Conservation (phyloP, 345 rosid species). For the Laguncularia racemosa region DNA sequence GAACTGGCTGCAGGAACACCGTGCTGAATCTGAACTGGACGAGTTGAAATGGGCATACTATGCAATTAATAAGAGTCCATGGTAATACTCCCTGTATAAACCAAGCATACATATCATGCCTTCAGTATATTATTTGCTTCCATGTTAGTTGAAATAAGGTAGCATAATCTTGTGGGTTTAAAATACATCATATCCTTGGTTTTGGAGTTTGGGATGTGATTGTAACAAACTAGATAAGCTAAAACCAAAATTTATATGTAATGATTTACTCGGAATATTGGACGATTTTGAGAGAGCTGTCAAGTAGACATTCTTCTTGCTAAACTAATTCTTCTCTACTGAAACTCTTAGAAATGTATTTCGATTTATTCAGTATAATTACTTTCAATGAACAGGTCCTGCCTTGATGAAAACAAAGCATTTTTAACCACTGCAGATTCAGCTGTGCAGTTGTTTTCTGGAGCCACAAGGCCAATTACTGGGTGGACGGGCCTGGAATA, state of each 20-base stretch:
- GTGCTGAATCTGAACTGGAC: slow-evolving; percentile 57
- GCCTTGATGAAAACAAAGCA: slow-evolving; percentile 83
- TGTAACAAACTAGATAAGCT: too few relatives aligned
- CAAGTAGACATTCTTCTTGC: too few relatives aligned
- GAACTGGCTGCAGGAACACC: slow-evolving; percentile 76
- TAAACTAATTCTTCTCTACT: too few relatives aligned
- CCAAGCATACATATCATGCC: background rate
- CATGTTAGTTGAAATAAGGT: background rate
- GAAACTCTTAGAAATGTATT: background rate
- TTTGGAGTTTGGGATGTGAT: too few relatives aligned
- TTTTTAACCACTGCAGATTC: slow-evolving; percentile 89
- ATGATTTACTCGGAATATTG: too few relatives aligned
- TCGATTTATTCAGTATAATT: background rate
- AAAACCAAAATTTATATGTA: too few relatives aligned
- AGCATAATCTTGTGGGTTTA: too few relatives aligned
- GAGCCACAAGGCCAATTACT: slow-evolving; percentile 48
- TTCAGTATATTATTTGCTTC: background rate
- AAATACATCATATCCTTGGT: too few relatives aligned
- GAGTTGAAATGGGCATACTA: slow-evolving; percentile 68
- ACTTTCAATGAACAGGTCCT: slow-evolving; percentile 52
- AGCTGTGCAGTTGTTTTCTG: slow-evolving; percentile 60
- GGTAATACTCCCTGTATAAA: slow-evolving; percentile 31
- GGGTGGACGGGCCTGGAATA: slow-evolving; percentile 96
- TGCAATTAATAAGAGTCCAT: slow-evolving; percentile 81
- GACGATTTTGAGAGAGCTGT: too few relatives aligned